Evolutionary conservation across 1,139 yeast species (phyloP).

Genomic region (Blastobotrys ciferrii): DNA sequence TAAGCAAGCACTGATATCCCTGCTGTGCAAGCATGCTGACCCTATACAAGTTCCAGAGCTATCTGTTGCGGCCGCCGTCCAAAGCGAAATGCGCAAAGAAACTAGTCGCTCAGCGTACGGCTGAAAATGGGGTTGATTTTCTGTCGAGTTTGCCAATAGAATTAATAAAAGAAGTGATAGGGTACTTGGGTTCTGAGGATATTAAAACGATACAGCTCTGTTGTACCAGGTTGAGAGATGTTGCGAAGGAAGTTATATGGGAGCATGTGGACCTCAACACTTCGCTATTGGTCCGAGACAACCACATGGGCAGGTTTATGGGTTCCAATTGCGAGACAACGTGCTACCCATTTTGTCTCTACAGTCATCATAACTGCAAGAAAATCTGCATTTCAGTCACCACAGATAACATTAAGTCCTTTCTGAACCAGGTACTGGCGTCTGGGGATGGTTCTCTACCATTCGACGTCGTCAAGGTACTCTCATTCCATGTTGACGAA

Average conservation of each 20-base stretch:
- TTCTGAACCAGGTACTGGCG: slow-evolving; percentile 2
- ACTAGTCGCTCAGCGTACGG: neutral
- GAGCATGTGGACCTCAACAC: slow-evolving; percentile 9
- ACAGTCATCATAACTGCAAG: slow-evolving; percentile 10
- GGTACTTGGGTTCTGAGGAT: neutral
- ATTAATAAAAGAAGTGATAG: neutral
- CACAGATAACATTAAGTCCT: slow-evolving; percentile 1
- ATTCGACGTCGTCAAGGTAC: slow-evolving; percentile 4
- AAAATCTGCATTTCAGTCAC: slow-evolving; percentile 2
- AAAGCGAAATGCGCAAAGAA: neutral
- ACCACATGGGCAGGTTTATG: slow-evolving; percentile 3
- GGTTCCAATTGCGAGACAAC: neutral
- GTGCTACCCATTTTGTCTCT: slow-evolving; percentile 9
- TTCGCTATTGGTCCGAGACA: neutral
- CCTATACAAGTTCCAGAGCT: neutral
- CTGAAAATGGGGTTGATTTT: neutral
- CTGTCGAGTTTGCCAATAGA: slow-evolving; percentile 1
- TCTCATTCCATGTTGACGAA: slow-evolving; percentile 8
- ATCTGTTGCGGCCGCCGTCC: neutral
- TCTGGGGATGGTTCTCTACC: slow-evolving; percentile 3
- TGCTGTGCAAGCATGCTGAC: no score
- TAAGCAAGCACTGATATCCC: neutral
- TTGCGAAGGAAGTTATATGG: slow-evolving; percentile 3
- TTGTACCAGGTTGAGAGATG: slow-evolving; percentile 1
- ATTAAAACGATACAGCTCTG: slow-evolving; percentile 2